These are phyloP conservation scores for Lipomyces yarrowii DNA, from an alignment of 1,139 yeast genomes.

Conservation along the genomic window DNA sequence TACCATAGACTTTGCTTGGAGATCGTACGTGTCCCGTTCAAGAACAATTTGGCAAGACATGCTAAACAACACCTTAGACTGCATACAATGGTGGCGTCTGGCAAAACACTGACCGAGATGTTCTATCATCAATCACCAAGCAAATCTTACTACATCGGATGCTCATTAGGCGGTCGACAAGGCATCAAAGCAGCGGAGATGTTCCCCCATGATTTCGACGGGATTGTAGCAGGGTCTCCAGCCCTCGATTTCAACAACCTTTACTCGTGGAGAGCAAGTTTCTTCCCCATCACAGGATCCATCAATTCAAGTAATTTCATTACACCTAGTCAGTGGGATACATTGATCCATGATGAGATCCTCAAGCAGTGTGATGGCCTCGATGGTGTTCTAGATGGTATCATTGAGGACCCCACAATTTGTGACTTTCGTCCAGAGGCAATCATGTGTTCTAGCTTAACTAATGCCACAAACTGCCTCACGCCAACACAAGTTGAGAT, in stretches of 20 bases:
- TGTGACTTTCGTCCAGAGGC: conserved; percentile 15
- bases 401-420: conserved; percentile 14
- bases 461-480: conserved; percentile 1
- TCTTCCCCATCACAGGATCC: conserved; percentile 13
- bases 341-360: conserved; percentile 9
- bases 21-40: not conserved
- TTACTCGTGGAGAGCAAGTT: conserved; percentile 10
- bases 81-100: conserved; percentile 12
- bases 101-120: conserved; percentile 7
- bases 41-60: not conserved
- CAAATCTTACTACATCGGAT: conserved; percentile 19
- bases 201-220: conserved; percentile 15
- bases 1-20: conserved; percentile 11
- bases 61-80: not conserved
- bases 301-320: conserved; percentile 7
- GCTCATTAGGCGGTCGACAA: conserved; percentile 17
- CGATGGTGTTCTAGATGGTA: conserved; percentile 17
- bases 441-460: conserved; percentile 1
- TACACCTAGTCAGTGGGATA: conserved; percentile 6
- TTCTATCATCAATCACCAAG: conserved; percentile 8
- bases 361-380: conserved; percentile 16
- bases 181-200: conserved; percentile 14
- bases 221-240: conserved; percentile 16
- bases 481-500: conserved; percentile 8
- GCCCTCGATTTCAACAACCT: conserved; percentile 13